phyloP scores from a whole-genome alignment of 805 yeast genomes.

The Maudiozyma pseudohumilis region DNA sequence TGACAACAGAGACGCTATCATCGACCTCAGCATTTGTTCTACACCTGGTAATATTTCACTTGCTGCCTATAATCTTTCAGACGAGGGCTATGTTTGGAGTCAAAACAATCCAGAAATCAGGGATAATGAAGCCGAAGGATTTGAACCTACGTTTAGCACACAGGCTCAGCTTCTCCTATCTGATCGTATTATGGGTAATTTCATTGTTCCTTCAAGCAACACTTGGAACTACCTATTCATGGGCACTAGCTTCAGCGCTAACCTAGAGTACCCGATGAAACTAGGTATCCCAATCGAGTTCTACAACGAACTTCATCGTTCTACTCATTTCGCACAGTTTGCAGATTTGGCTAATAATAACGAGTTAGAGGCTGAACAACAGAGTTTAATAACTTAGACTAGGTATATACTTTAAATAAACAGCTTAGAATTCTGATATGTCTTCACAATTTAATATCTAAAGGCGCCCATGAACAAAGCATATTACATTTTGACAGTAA shows the following conservation, averaged over 20 bases:
- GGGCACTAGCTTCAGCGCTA: slow-evolving; percentile 71
- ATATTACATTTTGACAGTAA: too few relatives aligned
- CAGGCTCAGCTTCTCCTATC: slow-evolving; percentile 65
- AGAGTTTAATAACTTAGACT: slow-evolving; percentile 45
- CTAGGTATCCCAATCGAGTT: slow-evolving; percentile 72
- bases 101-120: slow-evolving; percentile 43
- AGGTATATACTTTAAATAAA: too few relatives aligned
- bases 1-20: slow-evolving; percentile 31
- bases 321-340: slow-evolving; percentile 74
- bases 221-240: slow-evolving; percentile 89
- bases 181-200: slow-evolving; percentile 68
- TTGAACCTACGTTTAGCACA: slow-evolving; percentile 46
- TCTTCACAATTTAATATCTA: too few relatives aligned
- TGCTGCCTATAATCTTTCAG: slow-evolving; percentile 49
- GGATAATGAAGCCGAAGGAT: slow-evolving; percentile 57
- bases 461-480: too few relatives aligned
- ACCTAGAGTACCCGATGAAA: slow-evolving; percentile 51
- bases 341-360: slow-evolving; percentile 48
- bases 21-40: slow-evolving; percentile 58
- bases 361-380: slow-evolving; percentile 56
- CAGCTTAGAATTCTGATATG: too few relatives aligned
- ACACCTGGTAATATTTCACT: slow-evolving; percentile 80
- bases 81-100: slow-evolving; percentile 78
- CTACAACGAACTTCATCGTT: slow-evolving; percentile 81
- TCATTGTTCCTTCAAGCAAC: slow-evolving; percentile 73